Percentiles rank a stretch among this genome's conserved stretches.
phyloP scores from a whole-genome alignment of 108 stramenopile species.

The Stephanodiscus triporus region DNA sequence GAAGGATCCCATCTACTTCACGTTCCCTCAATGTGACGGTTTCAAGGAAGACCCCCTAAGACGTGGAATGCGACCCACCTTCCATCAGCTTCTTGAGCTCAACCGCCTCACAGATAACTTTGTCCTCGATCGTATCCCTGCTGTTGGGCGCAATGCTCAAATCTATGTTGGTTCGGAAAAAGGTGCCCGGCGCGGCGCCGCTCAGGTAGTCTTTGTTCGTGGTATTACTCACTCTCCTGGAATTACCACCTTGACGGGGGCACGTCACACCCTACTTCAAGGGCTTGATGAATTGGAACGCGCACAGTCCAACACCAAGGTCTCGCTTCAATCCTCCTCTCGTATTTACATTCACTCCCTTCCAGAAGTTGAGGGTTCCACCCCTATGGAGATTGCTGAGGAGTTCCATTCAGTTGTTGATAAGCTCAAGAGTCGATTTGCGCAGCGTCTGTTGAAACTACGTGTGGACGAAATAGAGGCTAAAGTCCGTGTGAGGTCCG shows the following conservation, averaged over 20 bases:
- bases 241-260: conserved; percentile 67
- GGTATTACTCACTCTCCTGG: conserved; percentile 92
- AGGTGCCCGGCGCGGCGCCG: conserved; percentile 65
- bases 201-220: conserved; percentile 93
- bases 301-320: conserved; percentile 90
- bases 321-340: conserved; percentile 85
- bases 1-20: conserved; percentile 84
- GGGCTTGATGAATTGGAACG: conserved; percentile 97
- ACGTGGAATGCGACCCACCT: conserved; percentile 96
- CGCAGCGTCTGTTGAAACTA: conserved; percentile 90
- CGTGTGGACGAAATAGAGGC: conserved; percentile 98
- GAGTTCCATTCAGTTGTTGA: conserved; percentile 76
- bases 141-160: conserved; percentile 91
- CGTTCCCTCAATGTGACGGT: conserved; percentile 79
- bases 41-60: conserved; percentile 91
- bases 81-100: conserved; percentile 95
- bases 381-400: conserved; percentile 70
- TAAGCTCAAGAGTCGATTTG: conserved; percentile 79
- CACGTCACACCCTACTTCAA: conserved; percentile 76
- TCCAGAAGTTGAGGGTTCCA: conserved; percentile 74
- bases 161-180: conserved; percentile 93
- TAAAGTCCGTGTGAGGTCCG: conserved; percentile 79
- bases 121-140: conserved; percentile 82
- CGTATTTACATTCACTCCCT: conserved; percentile 95
- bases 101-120: conserved; percentile 81